Evolutionary conservation across 2,329 filamentous ascomycete genomes (phyloP), one percentile per base, ranked within the genome.

Genomic region (Ilyonectria sp.): DNA sequence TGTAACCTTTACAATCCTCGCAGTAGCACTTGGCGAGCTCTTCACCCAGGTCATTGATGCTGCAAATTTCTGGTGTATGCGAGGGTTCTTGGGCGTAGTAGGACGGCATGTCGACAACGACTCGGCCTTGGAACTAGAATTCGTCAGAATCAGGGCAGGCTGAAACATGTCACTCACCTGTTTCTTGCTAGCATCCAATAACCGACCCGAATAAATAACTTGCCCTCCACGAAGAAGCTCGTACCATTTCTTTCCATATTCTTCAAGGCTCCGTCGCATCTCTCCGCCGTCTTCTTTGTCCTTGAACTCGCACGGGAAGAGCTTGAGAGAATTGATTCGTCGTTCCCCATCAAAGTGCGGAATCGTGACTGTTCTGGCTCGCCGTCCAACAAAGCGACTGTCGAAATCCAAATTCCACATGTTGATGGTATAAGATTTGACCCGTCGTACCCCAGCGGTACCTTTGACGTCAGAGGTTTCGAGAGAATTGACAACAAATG

Each of bases 271-370:
- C 17, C 19, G 23, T 54, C 29, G 17, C 23, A 17, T 49, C 13
- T 26, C 17, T 6, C 50, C 50, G 11, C 33, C 50, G 15, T 54
- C 50, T 9, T 54, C 50, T 19, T 35, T 54, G 29, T 54, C 50
- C 9, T 37, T 33, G 10, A 37, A 37, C 17, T 37, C 29, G 29
- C 31, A 54, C 10, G 50, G 50, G 29, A 54, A n/a, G 15, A 54
- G 50, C 19, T 17, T 33, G 9, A 35, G 50, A 8, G 50, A 54
- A n/a, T 21, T 33, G 31, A 54, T 54, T 21, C 23, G 50, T 37
- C 50, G 50, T 17, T 54, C 50, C n/a, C 50, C 50, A 17, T 54
- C 50, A 13, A 54, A 54, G 6, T 33, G 50, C 31, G 50, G 29
- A 8, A 54, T 21, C 4, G 15, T 35, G 17, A 37, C 50, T 4